Conservation (phyloP, 2,329 filamentous ascomycete species). For the Colletotrichum abscissum region DNA sequence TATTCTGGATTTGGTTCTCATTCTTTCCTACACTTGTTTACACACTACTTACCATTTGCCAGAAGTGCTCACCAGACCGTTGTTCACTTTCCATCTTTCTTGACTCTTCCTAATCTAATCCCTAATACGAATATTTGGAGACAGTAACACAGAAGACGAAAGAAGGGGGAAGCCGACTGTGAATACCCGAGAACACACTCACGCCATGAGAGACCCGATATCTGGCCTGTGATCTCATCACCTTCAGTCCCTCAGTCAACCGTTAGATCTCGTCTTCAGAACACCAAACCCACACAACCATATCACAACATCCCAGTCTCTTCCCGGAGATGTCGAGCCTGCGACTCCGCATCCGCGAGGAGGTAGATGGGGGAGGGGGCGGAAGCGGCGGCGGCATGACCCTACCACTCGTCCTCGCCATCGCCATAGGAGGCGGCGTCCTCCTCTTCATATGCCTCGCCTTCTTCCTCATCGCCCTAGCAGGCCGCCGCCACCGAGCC, state of each 20-base stretch:
- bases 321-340: not conserved
- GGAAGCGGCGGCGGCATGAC: conserved; percentile 30
- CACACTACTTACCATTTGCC: not conserved
- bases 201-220: conserved; percentile 7
- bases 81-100: not conserved
- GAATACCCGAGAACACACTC: not conserved
- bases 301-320: not conserved
- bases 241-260: not conserved
- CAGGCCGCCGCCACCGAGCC: conserved; percentile 42
- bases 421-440: conserved; percentile 60
- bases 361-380: not conserved
- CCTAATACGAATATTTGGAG: not conserved
- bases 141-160: not conserved
- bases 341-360: conserved; percentile 3
- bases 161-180: not conserved
- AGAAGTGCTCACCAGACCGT: not conserved
- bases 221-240: not conserved
- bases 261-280: not conserved
- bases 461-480: conserved; percentile 54
- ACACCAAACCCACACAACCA: not conserved
- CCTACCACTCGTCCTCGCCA: conserved; percentile 54
- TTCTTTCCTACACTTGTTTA: conserved; percentile 17
- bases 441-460: conserved; percentile 56
- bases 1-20: not conserved
- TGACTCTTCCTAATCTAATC: not conserved